These are phyloP conservation scores for Pyrenophora tritici-repentis DNA, from an alignment of 2,329 filamentous ascomycete genomes.

Conservation along the genomic window DNA sequence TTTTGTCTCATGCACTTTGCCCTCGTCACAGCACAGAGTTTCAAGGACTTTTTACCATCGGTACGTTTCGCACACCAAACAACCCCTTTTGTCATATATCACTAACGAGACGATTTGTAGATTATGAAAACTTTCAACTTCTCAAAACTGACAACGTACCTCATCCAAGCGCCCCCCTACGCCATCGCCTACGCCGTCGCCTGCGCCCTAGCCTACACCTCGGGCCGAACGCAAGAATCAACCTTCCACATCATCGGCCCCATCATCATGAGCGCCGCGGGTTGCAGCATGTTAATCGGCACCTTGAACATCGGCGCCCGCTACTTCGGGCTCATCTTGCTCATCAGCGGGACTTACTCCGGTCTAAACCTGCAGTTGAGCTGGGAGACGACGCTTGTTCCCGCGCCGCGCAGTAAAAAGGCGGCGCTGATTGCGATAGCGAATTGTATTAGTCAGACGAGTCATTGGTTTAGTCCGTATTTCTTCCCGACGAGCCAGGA, in stretches of 20 bases:
- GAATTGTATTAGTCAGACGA: slow-evolving; percentile 49
- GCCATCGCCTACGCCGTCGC: slow-evolving; percentile 36
- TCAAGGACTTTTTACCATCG: slow-evolving; percentile 44
- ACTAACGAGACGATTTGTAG: slow-evolving; percentile 5
- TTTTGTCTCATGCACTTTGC: slow-evolving; percentile 50
- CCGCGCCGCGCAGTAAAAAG: slow-evolving; percentile 49
- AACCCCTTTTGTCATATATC: no score
- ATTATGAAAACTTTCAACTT: slow-evolving; percentile 31
- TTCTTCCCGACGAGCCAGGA: slow-evolving; percentile 42
- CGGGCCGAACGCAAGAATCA: slow-evolving; percentile 37
- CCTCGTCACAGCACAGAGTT: slow-evolving; percentile 39
- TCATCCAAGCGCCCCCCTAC: slow-evolving; percentile 51
- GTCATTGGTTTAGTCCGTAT: slow-evolving; percentile 52
- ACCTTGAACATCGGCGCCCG: slow-evolving; percentile 38
- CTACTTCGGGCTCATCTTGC: slow-evolving; percentile 35
- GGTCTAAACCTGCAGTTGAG: slow-evolving; percentile 50
- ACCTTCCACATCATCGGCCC: slow-evolving; percentile 37
- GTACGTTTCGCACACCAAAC: background rate
- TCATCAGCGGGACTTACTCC: slow-evolving; percentile 47
- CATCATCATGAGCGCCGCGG: slow-evolving; percentile 27
- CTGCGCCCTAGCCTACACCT: slow-evolving; percentile 31
- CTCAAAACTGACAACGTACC: slow-evolving; percentile 40
- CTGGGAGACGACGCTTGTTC: slow-evolving; percentile 52
- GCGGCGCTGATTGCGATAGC: slow-evolving; percentile 52
- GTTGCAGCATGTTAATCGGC: slow-evolving; percentile 34